Conservation (phyloP, 306 rosid species). For the Potentilla sterilis region DNA sequence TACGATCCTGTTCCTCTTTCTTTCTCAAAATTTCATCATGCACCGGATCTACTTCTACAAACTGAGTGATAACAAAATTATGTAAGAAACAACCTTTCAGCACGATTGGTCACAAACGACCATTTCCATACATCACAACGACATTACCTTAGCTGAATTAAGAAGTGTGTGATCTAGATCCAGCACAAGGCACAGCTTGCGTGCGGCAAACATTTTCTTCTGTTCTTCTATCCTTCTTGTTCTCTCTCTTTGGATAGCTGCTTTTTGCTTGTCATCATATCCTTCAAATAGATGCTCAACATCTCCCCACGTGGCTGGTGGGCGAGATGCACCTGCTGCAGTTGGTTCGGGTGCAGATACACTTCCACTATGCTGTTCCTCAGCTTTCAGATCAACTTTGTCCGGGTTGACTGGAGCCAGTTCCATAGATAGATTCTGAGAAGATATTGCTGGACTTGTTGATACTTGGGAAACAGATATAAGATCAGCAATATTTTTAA, state of each 20-base stretch:
- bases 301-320: constrained; percentile 75
- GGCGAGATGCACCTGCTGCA: constrained; percentile 41
- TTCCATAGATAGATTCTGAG: constrained; percentile 52
- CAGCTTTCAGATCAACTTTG: constrained; percentile 48
- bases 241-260: constrained; percentile 96
- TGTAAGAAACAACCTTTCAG: constrained; percentile 5
- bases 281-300: constrained; percentile 87
- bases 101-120: constrained; percentile 1
- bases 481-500: constrained; percentile 84
- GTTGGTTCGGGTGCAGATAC: constrained; percentile 47
- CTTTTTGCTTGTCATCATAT: constrained; percentile 86
- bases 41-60: constrained; percentile 87
- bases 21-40: constrained; percentile 93
- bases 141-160: constrained; percentile 94
- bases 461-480: constrained; percentile 63
- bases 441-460: constrained; percentile 34
- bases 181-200: constrained; percentile 90
- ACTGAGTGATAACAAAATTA: constrained; percentile 50
- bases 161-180: constrained; percentile 98
- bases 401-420: constrained; percentile 45
- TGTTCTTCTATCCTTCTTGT: constrained; percentile 89
- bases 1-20: constrained; percentile 88
- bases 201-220: constrained; percentile 87
- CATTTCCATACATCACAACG: constrained; percentile 21
- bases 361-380: constrained; percentile 37